Conservation (phyloP, 2,329 filamentous ascomycete genomes). For the Orbilia quercus region DNA sequence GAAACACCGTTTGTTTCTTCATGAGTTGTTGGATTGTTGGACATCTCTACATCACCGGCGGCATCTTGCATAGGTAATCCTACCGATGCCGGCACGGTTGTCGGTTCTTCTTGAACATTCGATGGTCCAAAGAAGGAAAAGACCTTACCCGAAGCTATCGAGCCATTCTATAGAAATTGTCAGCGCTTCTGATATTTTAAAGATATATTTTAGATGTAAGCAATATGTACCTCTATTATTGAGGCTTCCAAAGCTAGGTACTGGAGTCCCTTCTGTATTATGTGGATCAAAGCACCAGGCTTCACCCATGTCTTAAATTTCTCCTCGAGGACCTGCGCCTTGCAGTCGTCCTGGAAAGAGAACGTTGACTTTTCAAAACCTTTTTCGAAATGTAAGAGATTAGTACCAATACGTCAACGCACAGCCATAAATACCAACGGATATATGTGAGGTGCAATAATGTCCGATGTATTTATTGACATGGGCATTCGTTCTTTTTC, state of each 20-base stretch:
- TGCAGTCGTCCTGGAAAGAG: constrained; percentile 54
- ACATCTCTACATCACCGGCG: constrained; percentile 44
- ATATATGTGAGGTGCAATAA: constrained; percentile 32
- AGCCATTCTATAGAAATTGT: constrained; percentile 31
- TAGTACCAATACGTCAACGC: constrained; percentile 30
- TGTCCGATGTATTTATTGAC: constrained; percentile 37
- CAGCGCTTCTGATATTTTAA: not conserved
- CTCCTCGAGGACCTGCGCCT: constrained; percentile 46
- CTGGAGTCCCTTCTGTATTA: constrained; percentile 53
- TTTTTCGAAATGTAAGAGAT: constrained; percentile 1
- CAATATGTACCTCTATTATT: constrained; percentile 40
- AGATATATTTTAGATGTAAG: not conserved
- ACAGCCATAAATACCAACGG: constrained; percentile 25
- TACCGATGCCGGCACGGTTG: constrained; percentile 6
- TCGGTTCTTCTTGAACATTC: constrained; percentile 29
- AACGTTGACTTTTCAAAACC: constrained; percentile 54
- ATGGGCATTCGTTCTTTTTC: constrained; percentile 22
- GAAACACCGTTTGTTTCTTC: constrained; percentile 44
- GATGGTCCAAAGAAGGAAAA: constrained; percentile 49
- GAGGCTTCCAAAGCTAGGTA: constrained; percentile 46
- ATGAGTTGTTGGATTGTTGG: constrained; percentile 13
- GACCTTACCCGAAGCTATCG: constrained; percentile 35
- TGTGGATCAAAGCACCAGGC: constrained; percentile 50
- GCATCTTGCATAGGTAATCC: constrained; percentile 43
- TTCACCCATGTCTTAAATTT: constrained; percentile 51